Conservation (phyloP, 2,329 filamentous ascomycete genomes). For the Pyrenophora tritici-repentis region DNA sequence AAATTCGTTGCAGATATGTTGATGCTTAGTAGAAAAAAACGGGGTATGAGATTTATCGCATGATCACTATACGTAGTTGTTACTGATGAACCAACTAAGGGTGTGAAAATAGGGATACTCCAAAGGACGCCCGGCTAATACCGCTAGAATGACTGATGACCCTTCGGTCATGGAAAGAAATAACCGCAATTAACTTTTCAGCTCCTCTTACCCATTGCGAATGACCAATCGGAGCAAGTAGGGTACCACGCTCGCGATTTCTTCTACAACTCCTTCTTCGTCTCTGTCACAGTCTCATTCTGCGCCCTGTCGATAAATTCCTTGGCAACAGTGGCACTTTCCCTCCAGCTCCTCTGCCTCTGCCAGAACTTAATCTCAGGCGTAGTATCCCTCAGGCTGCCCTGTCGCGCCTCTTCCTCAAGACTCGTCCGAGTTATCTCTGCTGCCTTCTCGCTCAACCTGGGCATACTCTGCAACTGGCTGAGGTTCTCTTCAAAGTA, state of each 20-base stretch:
- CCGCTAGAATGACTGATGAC: constrained; percentile 7
- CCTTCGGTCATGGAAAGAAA: neutral
- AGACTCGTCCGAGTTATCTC: constrained; percentile 68
- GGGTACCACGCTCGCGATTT: too few relatives aligned
- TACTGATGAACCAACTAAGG: too few relatives aligned
- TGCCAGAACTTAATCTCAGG: constrained; percentile 59
- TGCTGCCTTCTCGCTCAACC: constrained; percentile 51
- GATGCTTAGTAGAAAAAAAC: too few relatives aligned
- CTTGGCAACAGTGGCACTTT: constrained; percentile 57
- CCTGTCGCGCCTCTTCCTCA: constrained; percentile 60
- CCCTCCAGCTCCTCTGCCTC: constrained; percentile 55
- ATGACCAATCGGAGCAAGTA: too few relatives aligned
- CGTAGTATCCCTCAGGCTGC: constrained; percentile 49
- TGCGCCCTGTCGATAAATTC: constrained; percentile 54
- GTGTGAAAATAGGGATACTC: neutral
- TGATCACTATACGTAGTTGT: too few relatives aligned
- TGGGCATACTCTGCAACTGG: constrained; percentile 54
- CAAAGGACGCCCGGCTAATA: constrained; percentile 17
- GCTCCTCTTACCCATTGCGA: too few relatives aligned
- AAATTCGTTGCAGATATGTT: too few relatives aligned
- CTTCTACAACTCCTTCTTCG: constrained; percentile 45
- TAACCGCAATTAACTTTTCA: too few relatives aligned
- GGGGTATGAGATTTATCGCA: too few relatives aligned
- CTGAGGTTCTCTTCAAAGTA: constrained; percentile 76
- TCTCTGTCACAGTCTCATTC: constrained; percentile 34